Conservation (phyloP, 2,329 filamentous ascomycete genomes). For the Coniochaeta pulveracea region DNA sequence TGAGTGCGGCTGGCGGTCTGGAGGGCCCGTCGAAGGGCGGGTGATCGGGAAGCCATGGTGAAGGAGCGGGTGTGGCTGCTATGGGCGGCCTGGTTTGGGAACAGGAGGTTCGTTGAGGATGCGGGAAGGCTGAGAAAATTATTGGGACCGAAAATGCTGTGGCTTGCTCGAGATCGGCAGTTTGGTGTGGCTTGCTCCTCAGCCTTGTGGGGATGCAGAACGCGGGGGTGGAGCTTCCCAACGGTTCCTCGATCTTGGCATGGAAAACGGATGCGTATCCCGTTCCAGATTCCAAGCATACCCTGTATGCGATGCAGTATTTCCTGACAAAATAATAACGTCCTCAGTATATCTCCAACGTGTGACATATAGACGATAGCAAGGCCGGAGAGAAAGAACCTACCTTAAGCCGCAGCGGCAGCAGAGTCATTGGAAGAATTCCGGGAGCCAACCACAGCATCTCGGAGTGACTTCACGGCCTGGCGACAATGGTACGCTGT, state of each 20-base stretch:
- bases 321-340: not conserved
- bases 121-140: slow-evolving; percentile 5
- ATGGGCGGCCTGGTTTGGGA: not conserved
- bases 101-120: not conserved
- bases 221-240: not conserved
- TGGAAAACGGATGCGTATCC: too few species aligned
- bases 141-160: too few species aligned
- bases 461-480: too few species aligned
- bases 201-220: not conserved
- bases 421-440: too few species aligned
- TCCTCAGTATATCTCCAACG: not conserved
- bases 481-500: too few species aligned
- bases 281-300: too few species aligned
- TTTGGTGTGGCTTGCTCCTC: slow-evolving; percentile 1
- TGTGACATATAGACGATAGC: too few species aligned
- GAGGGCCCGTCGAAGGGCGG: slow-evolving; percentile 2
- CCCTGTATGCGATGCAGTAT: not conserved
- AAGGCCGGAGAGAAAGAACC: too few species aligned
- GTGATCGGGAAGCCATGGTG: slow-evolving; percentile 5
- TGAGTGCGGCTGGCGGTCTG: slow-evolving; percentile 1
- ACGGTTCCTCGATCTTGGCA: too few species aligned
- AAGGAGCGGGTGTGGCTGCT: not conserved
- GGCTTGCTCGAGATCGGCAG: not conserved
- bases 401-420: too few species aligned
- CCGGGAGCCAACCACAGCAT: too few species aligned